Conservation (phyloP, 2,329 filamentous ascomycete genomes). For the Fusarium dimerum region DNA sequence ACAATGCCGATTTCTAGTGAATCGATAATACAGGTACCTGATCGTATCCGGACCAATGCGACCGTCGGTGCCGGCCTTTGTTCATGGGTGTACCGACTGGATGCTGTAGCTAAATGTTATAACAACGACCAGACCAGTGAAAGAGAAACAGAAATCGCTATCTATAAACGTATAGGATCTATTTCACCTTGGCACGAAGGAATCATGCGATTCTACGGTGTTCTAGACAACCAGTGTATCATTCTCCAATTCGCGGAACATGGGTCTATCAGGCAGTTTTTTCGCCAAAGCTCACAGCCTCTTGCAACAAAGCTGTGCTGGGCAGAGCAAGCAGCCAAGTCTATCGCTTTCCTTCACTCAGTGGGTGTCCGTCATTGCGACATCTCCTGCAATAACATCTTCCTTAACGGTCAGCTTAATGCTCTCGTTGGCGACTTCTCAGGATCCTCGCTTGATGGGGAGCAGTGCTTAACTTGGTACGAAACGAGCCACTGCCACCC, state of each 20-base stretch:
- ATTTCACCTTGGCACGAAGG: not conserved
- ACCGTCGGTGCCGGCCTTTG: not conserved
- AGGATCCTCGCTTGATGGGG: constrained; percentile 3
- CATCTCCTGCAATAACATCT: constrained; percentile 5
- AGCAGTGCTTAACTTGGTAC: not conserved
- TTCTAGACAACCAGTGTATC: not conserved
- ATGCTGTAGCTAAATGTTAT: constrained; percentile 1
- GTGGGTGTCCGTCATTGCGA: constrained; percentile 1
- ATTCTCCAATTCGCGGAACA: constrained; percentile 2
- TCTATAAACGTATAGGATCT: constrained; percentile 1
- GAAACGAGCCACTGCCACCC: constrained; percentile 3
- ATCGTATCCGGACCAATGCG: not conserved
- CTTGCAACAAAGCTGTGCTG: not conserved
- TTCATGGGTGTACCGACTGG: not conserved
- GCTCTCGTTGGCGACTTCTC: constrained; percentile 2
- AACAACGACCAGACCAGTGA: no score
- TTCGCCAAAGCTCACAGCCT: not conserved
- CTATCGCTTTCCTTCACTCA: constrained; percentile 1
- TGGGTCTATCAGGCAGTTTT: constrained; percentile 1
- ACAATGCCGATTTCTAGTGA: no score
- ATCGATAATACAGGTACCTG: no score
- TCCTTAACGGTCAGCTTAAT: constrained; percentile 2
- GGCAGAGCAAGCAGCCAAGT: not conserved
- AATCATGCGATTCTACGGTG: constrained; percentile 3
- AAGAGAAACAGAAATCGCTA: not conserved